These are phyloP conservation scores for Eudorina sp. DNA, from an alignment of 139 green algal species.

Conservation along the genomic window DNA sequence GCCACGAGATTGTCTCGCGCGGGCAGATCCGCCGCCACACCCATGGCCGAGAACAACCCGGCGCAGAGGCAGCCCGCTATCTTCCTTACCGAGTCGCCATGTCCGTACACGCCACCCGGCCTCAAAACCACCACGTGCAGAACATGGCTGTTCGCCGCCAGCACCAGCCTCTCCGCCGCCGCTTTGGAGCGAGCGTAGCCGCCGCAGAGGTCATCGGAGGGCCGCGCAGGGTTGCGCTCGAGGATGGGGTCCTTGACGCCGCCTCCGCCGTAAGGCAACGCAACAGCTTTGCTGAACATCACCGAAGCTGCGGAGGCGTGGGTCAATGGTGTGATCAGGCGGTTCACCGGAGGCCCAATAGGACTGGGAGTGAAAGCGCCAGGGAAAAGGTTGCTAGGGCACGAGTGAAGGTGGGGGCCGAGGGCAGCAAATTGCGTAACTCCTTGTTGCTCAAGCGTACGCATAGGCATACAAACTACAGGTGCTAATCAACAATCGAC, in stretches of 20 bases:
- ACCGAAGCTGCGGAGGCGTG: neutral
- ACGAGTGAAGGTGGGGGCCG: too few relatives aligned
- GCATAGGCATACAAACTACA: too few relatives aligned
- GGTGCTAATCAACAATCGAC: neutral
- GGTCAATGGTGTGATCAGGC: too few relatives aligned
- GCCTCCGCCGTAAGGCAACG: neutral
- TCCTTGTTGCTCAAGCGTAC: too few relatives aligned
- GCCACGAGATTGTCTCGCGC: too few relatives aligned
- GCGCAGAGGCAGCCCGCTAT: too few relatives aligned
- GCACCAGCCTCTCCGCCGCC: slow-evolving; percentile 39
- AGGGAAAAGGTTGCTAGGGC: too few relatives aligned
- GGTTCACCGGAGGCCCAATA: too few relatives aligned
- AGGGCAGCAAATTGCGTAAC: too few relatives aligned
- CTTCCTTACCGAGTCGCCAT: neutral
- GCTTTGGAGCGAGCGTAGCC: slow-evolving; percentile 31
- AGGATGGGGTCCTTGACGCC: neutral
- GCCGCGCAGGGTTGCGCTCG: neutral
- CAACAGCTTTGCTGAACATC: neutral
- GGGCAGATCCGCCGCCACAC: too few relatives aligned
- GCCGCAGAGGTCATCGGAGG: neutral
- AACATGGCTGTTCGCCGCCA: slow-evolving; percentile 39
- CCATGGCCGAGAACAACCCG: too few relatives aligned
- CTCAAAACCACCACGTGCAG: slow-evolving; percentile 37
- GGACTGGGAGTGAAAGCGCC: too few relatives aligned
- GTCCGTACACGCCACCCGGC: slow-evolving; percentile 40